A percentile compares a stretch with the other conserved stretches of the same genome.
Evolutionary conservation across 805 yeast species (phyloP).

Genomic region (Candida coquimbonensis): DNA sequence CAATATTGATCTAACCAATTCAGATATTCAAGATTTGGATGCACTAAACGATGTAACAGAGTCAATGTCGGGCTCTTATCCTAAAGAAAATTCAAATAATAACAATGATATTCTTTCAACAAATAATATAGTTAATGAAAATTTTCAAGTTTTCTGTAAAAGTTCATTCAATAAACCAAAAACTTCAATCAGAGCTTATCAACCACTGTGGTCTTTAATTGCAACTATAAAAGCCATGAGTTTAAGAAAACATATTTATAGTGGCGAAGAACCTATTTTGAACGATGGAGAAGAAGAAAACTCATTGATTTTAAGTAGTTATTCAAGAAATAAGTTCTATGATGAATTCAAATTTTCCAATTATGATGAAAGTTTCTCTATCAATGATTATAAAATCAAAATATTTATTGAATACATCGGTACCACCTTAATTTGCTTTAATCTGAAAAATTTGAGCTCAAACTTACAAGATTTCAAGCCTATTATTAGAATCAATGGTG

Average conservation of each 20-base stretch:
- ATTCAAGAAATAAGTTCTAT: conserved; percentile 13
- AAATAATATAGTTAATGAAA: conserved; percentile 20
- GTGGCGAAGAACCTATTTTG: conserved; percentile 28
- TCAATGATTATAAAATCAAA: conserved; percentile 24
- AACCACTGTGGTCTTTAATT: conserved; percentile 49
- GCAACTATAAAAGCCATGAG: conserved; percentile 46
- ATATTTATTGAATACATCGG: conserved; percentile 44
- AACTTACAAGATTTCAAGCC: conserved; percentile 29
- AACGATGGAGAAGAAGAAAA: conserved; percentile 6
- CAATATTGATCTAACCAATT: conserved; percentile 11
- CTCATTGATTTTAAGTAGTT: conserved; percentile 19
- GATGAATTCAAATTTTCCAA: conserved; percentile 26
- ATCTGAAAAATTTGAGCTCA: conserved; percentile 35
- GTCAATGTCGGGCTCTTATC: conserved; percentile 6
- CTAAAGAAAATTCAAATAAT: neutral
- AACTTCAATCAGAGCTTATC: conserved; percentile 21
- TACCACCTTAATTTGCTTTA: conserved; percentile 45
- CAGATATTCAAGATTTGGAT: neutral
- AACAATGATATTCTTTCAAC: conserved; percentile 11
- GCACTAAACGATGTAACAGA: neutral
- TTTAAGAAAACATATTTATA: conserved; percentile 36
- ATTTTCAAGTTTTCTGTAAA: conserved; percentile 20
- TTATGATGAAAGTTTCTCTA: conserved; percentile 15
- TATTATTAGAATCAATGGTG: conserved; percentile 52
- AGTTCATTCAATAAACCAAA: conserved; percentile 15